Base-by-base conservation (phyloP, 179 eudicot species). In the Corrigiola litoralis region DNA sequence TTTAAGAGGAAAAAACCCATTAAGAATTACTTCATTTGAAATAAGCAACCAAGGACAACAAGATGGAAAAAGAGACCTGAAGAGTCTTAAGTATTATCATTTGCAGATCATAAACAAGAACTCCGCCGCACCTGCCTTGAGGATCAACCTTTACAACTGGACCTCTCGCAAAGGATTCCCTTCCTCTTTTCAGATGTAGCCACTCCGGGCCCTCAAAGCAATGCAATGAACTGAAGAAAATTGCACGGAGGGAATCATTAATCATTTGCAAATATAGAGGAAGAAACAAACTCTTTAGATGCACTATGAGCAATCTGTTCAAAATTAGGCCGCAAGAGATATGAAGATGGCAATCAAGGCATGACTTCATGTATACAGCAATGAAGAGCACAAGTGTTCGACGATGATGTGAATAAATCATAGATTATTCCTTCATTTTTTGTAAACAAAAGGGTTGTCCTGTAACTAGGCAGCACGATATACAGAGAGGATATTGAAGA, bases 161-260 rank as follows among this genome's bases (percentile, higher is more conserved):
- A 61, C 99, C 99, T 80, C 86, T 84, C 29, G 97, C 80, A 78
- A 94, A 94, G 60, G 82, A 80, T 80, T 90, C 97, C 78, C 90
- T 81, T 49, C 99, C 99, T 75, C 94, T 81, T 77, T 84, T 87
- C 78, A 94, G 75, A 79, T 87, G 84, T 55, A 84, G 80, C 99
- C 99, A 94, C 42, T 94, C 94, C 21, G 96, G 87, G 63, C 99
- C 99, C 84, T 94, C 99, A 73, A 94, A 94, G 81, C 94, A 94
- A 71, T 94, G 99, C 90, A 94, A 80, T 54, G 99, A 94, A 67
- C 99, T 94, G 91, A 69, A 73, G 45, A 73, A 69, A 42, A 47
- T 27, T 57, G 20, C 66, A 70, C 14, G 47, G 10, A 16, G 14
- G 38, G 63, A 27, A n/a, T 20, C 44, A 33, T n/a, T 17, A 51